These are phyloP conservation scores for Lichtheimia ramosa DNA, from an alignment of 371 early-diverging fungal species.

Conservation along the genomic window DNA sequence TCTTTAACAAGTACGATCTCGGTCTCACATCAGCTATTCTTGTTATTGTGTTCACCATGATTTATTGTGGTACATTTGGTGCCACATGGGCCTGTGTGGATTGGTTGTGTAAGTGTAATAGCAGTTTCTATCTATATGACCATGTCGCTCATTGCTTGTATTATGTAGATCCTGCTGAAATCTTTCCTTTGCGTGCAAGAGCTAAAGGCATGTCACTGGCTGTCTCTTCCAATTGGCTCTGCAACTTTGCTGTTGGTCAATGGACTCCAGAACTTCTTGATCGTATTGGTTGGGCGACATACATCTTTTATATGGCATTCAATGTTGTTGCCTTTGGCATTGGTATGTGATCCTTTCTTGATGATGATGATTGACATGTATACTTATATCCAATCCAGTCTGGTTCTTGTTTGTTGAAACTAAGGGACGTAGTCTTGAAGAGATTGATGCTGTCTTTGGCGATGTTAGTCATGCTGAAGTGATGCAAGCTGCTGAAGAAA, in stretches of 20 bases:
- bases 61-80: constrained; percentile 38
- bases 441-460: constrained; percentile 49
- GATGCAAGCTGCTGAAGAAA: too few species aligned
- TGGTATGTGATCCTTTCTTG: constrained; percentile 8
- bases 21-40: constrained; percentile 40
- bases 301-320: constrained; percentile 47
- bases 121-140: constrained; percentile 14
- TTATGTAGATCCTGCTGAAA: constrained; percentile 57
- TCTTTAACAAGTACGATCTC: constrained; percentile 34
- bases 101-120: constrained; percentile 32
- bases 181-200: constrained; percentile 49
- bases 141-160: constrained; percentile 20
- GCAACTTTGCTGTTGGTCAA: constrained; percentile 44
- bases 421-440: constrained; percentile 50
- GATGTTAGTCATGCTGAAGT: constrained; percentile 18
- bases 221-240: constrained; percentile 64
- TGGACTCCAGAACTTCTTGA: constrained; percentile 41
- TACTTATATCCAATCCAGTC: not conserved
- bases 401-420: constrained; percentile 48
- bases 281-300: constrained; percentile 61
- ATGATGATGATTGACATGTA: not conserved
- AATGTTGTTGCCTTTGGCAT: constrained; percentile 31
- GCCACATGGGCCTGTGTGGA: constrained; percentile 41
- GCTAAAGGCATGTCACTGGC: constrained; percentile 42
- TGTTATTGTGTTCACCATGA: constrained; percentile 33